Base-by-base conservation (phyloP, 2,329 filamentous ascomycete genomes). In the Venturia pyrina region DNA sequence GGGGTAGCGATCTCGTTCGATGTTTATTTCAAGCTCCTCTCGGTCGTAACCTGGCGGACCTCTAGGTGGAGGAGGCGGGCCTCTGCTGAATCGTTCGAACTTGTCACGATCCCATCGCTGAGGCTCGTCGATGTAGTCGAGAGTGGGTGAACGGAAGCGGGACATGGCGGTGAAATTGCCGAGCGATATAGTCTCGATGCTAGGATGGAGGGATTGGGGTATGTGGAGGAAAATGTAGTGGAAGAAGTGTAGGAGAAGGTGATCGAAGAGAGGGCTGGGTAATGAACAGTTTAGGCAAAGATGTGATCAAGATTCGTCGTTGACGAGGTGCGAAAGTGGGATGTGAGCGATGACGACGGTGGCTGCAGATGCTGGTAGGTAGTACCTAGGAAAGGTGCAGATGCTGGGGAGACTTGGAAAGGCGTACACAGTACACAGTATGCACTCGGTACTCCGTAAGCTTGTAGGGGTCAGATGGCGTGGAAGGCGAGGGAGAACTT, bases 31-130 rank as follows among this genome's bases (percentile, higher is more conserved):
- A 44, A 75, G 74, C 21, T 76, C 75, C 32, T 73, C 72, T 21
- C 53, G 53, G 17, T 59, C 53, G 69, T 69, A 44, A 69, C 62
- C 60, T 68, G 68, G 57, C 53, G 59, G 48, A 17, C 56, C 56
- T 24, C 53, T 4, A 21, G 53, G 53, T 5, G 50, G 50, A 56
- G 32, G 28, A 8, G 53, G 53, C 17, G 65, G 56, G 13, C 69
- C 67, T 32, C 72, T 66, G 60, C 75, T 71, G 71, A 79, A 76
- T 67, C 79, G 77, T 72, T 82, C 80, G 68, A 82, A 82, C 67
- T 76, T 76, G 67, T 81, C 79, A 67, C 80, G 76, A 69, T 82
- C 80, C 80, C 80, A 82, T 70, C 80, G 64, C 40, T 66, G 41
- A 19, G 59, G 56, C 28, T 62, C 59, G 28, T 62, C 53, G 53